Conservation (phyloP, 2,329 filamentous ascomycete genomes). For the Colletotrichum sp. region DNA sequence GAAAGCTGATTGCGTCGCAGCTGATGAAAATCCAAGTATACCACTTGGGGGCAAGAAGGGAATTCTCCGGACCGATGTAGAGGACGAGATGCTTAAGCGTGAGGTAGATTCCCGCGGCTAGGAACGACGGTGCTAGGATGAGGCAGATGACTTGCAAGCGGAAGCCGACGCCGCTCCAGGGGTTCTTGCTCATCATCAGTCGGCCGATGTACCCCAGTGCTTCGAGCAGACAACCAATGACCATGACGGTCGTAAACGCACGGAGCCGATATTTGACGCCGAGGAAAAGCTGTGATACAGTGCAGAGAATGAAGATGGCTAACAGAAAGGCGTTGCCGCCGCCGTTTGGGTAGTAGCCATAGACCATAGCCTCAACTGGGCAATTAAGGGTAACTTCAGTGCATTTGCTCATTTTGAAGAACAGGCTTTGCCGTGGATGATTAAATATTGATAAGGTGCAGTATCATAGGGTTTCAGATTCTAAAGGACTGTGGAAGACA, state of each 20-base stretch:
- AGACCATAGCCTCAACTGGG: background rate
- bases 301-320: background rate
- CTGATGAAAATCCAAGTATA: slow-evolving; percentile 65
- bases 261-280: background rate
- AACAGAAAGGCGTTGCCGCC: background rate
- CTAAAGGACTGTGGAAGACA: background rate
- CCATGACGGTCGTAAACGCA: slow-evolving; percentile 5
- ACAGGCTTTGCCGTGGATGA: background rate
- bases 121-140: slow-evolving; percentile 18
- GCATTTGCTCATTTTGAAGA: background rate
- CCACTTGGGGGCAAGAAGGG: background rate
- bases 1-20: slow-evolving; percentile 59
- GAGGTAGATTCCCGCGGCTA: slow-evolving; percentile 19
- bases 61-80: background rate
- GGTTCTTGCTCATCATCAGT: slow-evolving; percentile 14
- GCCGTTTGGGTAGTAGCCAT: background rate
- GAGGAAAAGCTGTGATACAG: background rate
- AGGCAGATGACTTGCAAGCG: slow-evolving; percentile 9
- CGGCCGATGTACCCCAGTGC: slow-evolving; percentile 20
- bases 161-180: background rate
- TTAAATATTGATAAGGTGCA: fast-evolving
- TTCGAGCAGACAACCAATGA: slow-evolving; percentile 17
- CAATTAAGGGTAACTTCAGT: background rate
- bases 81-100: slow-evolving; percentile 9
- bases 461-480: fast-evolving